phyloP scores from a whole-genome alignment of 805 yeast genomes.

The Candida quercuum region DNA sequence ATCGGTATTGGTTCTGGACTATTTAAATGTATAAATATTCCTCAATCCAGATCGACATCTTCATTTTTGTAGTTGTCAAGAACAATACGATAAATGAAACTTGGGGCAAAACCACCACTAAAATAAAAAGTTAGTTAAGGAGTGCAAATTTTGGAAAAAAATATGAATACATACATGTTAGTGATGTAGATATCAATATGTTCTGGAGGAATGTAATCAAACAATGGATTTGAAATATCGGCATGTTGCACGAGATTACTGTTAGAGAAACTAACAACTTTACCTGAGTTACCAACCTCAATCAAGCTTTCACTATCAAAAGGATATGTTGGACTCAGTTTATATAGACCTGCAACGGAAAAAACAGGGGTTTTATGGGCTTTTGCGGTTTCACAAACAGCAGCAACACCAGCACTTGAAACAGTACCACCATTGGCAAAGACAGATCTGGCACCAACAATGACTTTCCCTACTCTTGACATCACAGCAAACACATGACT shows the following conservation, averaged over 20 bases:
- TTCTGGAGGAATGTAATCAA: conserved; percentile 91
- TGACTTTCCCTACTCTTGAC: conserved; percentile 96
- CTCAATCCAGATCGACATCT: conserved; percentile 60
- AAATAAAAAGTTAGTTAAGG: conserved; percentile 13
- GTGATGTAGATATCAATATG: conserved; percentile 91
- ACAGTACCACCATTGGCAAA: conserved; percentile 96
- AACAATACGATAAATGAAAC: conserved; percentile 90
- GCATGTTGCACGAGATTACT: conserved; percentile 64
- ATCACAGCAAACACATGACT: conserved; percentile 89
- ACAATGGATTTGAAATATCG: conserved; percentile 80
- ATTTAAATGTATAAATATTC: background rate
- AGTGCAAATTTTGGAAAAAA: too few relatives aligned
- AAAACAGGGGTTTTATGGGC: conserved; percentile 95
- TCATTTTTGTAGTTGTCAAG: conserved; percentile 88
- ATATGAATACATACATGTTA: conserved; percentile 45
- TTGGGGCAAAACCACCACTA: conserved; percentile 90
- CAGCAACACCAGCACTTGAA: conserved; percentile 83
- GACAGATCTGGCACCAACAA: conserved; percentile 87
- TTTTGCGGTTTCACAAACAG: conserved; percentile 93
- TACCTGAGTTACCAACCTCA: conserved; percentile 94
- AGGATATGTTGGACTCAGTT: conserved; percentile 85
- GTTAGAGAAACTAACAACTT: conserved; percentile 73
- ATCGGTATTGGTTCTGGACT: background rate
- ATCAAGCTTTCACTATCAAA: conserved; percentile 75
- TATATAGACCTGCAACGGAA: conserved; percentile 90